Evolutionary conservation across 305 asterid species (phyloP).

Genomic region (Fraxinus baroniana): DNA sequence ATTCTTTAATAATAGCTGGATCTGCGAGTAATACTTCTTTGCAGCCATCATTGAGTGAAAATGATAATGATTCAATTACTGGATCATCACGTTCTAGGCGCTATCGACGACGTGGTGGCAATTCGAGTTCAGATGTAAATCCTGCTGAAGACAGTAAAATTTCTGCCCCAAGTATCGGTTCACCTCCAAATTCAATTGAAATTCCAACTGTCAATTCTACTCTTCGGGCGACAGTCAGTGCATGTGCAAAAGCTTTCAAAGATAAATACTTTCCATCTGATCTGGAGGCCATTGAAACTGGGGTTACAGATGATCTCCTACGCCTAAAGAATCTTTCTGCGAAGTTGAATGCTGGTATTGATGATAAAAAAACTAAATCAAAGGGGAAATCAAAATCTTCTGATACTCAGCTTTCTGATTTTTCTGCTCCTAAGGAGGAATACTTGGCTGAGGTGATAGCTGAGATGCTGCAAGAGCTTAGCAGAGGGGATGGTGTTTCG

Average conservation of each 20-base stretch:
- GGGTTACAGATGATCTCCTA: slow-evolving; percentile 81
- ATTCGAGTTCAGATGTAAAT: slow-evolving; percentile 54
- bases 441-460: slow-evolving; percentile 60
- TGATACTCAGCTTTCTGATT: slow-evolving; percentile 45
- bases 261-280: slow-evolving; percentile 83
- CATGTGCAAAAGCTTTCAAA: slow-evolving; percentile 80
- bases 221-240: slow-evolving; percentile 69
- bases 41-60: slow-evolving; percentile 59
- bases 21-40: slow-evolving; percentile 41
- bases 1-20: slow-evolving; percentile 60
- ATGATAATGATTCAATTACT: slow-evolving; percentile 73
- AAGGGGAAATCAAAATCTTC: slow-evolving; percentile 89
- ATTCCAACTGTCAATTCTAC: slow-evolving; percentile 54
- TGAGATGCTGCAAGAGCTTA: slow-evolving; percentile 83
- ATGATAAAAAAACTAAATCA: slow-evolving; percentile 60
- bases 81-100: slow-evolving; percentile 90
- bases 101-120: slow-evolving; percentile 64
- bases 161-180: not conserved
- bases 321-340: slow-evolving; percentile 71
- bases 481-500: slow-evolving; percentile 91
- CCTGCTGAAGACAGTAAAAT: slow-evolving; percentile 56
- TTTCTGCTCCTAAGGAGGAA: slow-evolving; percentile 59
- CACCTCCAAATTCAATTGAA: slow-evolving; percentile 51
- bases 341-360: slow-evolving; percentile 59
- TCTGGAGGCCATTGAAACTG: slow-evolving; percentile 63